A percentile compares a stretch with the other conserved stretches of the same genome.
Evolutionary conservation across 2,329 filamentous ascomycete species (phyloP).

Genomic region (Myriosclerotinia duriaeana): DNA sequence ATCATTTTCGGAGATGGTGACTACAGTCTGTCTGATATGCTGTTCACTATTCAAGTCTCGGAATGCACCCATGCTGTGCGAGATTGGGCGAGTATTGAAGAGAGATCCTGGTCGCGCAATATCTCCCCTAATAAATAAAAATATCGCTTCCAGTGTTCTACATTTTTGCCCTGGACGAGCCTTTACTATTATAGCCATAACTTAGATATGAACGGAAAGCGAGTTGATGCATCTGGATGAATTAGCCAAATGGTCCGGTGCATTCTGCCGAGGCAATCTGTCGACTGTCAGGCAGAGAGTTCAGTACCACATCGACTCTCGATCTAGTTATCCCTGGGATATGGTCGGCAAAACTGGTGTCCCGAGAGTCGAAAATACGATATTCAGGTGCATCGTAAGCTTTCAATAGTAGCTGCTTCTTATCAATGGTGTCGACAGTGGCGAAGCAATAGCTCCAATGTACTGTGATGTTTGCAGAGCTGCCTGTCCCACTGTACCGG

Average conservation of each 20-base stretch:
- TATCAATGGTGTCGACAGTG: conserved; percentile 38
- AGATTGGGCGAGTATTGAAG: conserved; percentile 19
- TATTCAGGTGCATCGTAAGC: not conserved
- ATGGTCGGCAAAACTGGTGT: not conserved
- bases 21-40: conserved; percentile 28
- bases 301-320: conserved; percentile 18
- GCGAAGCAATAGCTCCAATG: conserved; percentile 34
- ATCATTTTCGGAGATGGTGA: not conserved
- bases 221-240: conserved; percentile 3
- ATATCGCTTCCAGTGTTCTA: not conserved
- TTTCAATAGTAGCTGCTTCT: conserved; percentile 27
- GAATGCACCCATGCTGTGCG: conserved; percentile 26
- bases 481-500: conserved; percentile 40
- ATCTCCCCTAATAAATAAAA: not conserved
- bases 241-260: not conserved
- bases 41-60: conserved; percentile 28
- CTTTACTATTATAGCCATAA: not conserved
- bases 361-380: conserved; percentile 10
- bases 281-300: conserved; percentile 1
- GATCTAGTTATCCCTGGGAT: not conserved
- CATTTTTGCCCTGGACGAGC: not conserved
- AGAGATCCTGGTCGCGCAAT: conserved; percentile 2
- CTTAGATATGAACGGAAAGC: not conserved
- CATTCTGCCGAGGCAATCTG: conserved; percentile 1
- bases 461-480: conserved; percentile 38